Conservation (phyloP, 306 rosid genomes). For the Vigna trinervia region DNA sequence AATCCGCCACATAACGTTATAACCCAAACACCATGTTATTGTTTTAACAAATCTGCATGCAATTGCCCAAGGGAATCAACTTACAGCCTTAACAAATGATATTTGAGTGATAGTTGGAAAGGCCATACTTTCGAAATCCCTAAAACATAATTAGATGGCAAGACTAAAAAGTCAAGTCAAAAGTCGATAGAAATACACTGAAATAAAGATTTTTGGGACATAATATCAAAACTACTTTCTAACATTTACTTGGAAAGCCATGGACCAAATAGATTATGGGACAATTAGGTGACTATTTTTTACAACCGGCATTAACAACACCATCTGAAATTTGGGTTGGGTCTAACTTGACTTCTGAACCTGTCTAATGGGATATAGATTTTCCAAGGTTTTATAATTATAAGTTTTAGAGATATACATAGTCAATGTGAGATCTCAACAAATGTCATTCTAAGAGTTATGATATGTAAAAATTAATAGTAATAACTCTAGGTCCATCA, state of each 20-base stretch:
- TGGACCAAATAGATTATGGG: background rate
- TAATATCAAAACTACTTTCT: too few species aligned
- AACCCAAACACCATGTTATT: background rate
- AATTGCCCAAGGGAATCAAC: background rate
- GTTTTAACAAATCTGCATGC: background rate
- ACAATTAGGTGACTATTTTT: background rate
- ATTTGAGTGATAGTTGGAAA: background rate
- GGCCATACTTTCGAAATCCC: background rate
- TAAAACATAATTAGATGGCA: background rate
- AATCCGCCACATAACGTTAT: background rate
- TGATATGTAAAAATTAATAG: slow-evolving; percentile 11
- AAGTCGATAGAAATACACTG: background rate
- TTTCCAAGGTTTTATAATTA: background rate
- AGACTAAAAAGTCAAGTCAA: background rate
- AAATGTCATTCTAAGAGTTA: background rate
- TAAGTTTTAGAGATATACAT: background rate
- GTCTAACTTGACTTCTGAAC: background rate
- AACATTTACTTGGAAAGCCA: background rate
- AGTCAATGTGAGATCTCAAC: background rate
- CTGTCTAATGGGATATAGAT: background rate
- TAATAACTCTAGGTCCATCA: slow-evolving; percentile 19
- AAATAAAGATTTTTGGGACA: background rate
- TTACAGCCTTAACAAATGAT: background rate
- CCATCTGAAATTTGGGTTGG: background rate
- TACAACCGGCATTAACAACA: background rate